phyloP scores from a whole-genome alignment of 495 filamentous ascomycete species.

The Podospora pseudoanserina region DNA sequence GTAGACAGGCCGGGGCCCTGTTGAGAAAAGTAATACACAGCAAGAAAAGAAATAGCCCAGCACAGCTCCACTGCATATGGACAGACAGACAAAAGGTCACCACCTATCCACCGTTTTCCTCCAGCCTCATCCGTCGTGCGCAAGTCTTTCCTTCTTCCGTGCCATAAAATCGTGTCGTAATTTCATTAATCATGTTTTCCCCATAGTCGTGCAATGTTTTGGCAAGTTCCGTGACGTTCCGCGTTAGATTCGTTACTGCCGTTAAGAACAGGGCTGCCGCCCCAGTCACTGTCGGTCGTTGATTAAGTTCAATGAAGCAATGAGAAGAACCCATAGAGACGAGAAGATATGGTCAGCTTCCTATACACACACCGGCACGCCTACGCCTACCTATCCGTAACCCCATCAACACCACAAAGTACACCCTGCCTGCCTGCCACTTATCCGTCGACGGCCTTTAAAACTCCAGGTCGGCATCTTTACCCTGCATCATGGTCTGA shows the following conservation, averaged over 20 bases:
- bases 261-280: not conserved
- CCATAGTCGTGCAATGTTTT: not conserved
- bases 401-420: not conserved
- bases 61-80: not conserved
- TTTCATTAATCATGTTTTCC: conserved; percentile 13
- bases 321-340: not conserved
- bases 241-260: not conserved
- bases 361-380: not conserved
- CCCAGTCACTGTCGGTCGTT: not conserved
- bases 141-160: not conserved
- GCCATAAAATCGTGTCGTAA: conserved; percentile 19
- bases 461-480: conserved; percentile 40
- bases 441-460: not conserved
- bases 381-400: not conserved
- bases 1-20: not conserved
- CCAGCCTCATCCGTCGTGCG: not conserved
- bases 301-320: not conserved
- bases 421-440: not conserved
- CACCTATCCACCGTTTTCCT: not conserved
- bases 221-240: not conserved
- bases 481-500: conserved; percentile 53
- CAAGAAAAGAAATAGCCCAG: not conserved
- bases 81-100: not conserved
- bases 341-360: not conserved
- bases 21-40: conserved; percentile 4